These are phyloP conservation scores for Plectranthus barbatus DNA, from an alignment of 257 asterid species.

Conservation along the genomic window DNA sequence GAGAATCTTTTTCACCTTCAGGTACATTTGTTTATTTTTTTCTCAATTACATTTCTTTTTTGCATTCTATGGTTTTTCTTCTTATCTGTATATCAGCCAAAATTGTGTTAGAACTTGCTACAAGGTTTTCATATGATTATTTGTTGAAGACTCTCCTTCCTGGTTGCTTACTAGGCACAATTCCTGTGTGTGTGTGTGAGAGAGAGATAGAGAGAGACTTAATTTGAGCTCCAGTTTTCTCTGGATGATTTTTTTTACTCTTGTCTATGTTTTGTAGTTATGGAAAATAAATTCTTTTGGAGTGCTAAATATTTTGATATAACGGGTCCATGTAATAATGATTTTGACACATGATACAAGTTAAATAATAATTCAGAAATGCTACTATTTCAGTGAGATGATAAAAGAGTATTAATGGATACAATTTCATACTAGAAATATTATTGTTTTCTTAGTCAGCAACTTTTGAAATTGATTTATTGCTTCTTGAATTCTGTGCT, in stretches of 20 bases:
- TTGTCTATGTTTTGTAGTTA: neutral
- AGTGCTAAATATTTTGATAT: neutral
- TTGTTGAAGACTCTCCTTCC: neutral
- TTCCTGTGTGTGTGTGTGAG: constrained; percentile 4
- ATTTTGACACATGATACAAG: neutral
- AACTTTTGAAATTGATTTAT: neutral
- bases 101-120: neutral
- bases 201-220: neutral
- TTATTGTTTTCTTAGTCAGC: constrained; percentile 5
- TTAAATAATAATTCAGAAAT: neutral
- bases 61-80: constrained; percentile 2
- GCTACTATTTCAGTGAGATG: neutral
- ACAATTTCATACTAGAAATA: neutral
- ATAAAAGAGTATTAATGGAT: neutral
- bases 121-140: neutral
- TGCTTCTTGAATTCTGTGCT: constrained; percentile 10
- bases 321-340: neutral
- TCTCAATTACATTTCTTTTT: constrained; percentile 1
- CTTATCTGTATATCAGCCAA: neutral
- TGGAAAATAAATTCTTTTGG: neutral
- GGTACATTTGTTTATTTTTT: constrained; percentile 41
- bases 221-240: neutral
- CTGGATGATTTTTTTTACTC: neutral
- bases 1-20: constrained; percentile 88
- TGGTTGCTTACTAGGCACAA: neutral